Evolutionary conservation across 2,329 filamentous ascomycete genomes (phyloP).

Genomic region (Ophiocordyceps camponoti-saundersi): DNA sequence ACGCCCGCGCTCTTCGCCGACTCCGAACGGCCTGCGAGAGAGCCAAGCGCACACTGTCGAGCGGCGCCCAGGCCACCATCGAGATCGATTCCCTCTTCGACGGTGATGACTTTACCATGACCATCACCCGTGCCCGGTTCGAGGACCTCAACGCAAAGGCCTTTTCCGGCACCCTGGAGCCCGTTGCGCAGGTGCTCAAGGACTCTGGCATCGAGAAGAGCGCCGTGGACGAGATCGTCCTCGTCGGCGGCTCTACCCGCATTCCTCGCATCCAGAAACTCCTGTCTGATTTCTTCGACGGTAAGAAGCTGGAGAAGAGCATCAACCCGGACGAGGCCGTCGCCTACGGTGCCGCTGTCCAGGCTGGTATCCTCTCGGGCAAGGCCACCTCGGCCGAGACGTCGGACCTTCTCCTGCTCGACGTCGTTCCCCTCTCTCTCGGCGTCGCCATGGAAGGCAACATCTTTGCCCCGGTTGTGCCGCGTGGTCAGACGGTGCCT

Average conservation of each 20-base stretch:
- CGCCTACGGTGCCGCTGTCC: conserved; percentile 94
- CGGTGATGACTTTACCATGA: conserved; percentile 91
- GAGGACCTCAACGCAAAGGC: conserved; percentile 96
- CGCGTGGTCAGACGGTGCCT: conserved; percentile 61
- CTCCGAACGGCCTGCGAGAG: conserved; percentile 97
- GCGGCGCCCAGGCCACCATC: conserved; percentile 90
- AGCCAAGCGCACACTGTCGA: conserved; percentile 97
- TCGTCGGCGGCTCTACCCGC: conserved; percentile 97
- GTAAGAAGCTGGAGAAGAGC: conserved; percentile 99
- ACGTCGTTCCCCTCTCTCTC: conserved; percentile 89
- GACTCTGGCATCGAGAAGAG: conserved; percentile 77
- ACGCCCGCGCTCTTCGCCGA: conserved; percentile 85
- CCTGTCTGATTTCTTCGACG: conserved; percentile 95
- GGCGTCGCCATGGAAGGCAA: conserved; percentile 99
- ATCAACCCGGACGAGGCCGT: conserved; percentile 99
- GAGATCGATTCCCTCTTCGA: conserved; percentile 99
- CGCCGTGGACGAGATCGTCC: conserved; percentile 93
- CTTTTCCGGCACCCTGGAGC: conserved; percentile 84
- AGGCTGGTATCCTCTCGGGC: conserved; percentile 96
- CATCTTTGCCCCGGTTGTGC: conserved; percentile 90
- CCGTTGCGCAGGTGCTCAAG: conserved; percentile 92
- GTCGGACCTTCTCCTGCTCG: conserved; percentile 82
- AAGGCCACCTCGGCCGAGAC: conserved; percentile 95
- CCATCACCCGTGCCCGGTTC: conserved; percentile 96
- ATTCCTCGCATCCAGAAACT: conserved; percentile 99